phyloP scores from a whole-genome alignment of 305 asterid genomes.

The Solanum hybrid region DNA sequence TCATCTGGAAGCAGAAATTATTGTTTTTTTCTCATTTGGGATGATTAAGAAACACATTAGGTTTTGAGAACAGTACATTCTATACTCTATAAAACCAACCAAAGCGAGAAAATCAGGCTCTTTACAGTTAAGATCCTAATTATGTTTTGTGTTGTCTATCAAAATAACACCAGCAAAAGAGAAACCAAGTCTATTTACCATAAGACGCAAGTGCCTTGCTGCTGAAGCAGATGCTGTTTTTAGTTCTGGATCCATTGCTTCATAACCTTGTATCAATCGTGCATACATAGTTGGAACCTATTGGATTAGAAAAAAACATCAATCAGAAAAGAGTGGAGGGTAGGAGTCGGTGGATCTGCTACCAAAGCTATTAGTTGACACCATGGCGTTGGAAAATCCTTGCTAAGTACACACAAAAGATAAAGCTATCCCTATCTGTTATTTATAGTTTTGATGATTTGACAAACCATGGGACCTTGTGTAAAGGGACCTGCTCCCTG shows the following conservation, averaged over 20 bases:
- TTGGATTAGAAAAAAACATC: not conserved
- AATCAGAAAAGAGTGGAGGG: not conserved
- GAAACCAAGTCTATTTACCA: constrained; percentile 50
- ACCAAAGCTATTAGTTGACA: not conserved
- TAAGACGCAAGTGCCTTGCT: constrained; percentile 80
- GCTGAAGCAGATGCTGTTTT: constrained; percentile 65
- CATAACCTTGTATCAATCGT: constrained; percentile 90
- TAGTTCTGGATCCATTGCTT: constrained; percentile 73
- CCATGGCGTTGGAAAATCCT: not conserved
- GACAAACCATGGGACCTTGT: no score
- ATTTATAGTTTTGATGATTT: no score
- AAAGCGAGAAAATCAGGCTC: not conserved
- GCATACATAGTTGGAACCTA: constrained; percentile 98
- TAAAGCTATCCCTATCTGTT: no score
- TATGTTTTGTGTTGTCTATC: not conserved
- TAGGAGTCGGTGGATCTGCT: not conserved
- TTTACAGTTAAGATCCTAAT: not conserved
- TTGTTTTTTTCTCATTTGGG: constrained; percentile 2
- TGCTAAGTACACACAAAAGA: not conserved
- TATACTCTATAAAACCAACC: not conserved
- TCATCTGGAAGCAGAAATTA: constrained; percentile 51
- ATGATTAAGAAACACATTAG: not conserved
- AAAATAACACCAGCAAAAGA: not conserved
- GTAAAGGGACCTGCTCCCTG: no score
- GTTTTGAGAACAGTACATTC: not conserved